Evolutionary conservation across 1,284 basidiomycete genomes (phyloP).

Genomic region (Moesziomyces sp.): DNA sequence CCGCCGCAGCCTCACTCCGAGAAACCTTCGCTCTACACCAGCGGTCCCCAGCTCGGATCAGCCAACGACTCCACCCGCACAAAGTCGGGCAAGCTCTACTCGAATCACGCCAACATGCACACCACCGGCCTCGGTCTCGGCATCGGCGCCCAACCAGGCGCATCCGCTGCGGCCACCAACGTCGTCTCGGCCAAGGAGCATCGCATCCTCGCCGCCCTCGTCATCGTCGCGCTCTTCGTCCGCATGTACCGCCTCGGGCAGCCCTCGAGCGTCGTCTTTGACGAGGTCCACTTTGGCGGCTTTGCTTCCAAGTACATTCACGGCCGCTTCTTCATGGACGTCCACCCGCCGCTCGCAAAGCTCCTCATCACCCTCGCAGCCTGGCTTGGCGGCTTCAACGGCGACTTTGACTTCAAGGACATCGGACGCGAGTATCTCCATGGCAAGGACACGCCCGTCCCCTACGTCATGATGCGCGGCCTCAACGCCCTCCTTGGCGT

Average conservation of each 20-base stretch:
- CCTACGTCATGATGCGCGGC: constrained; percentile 95
- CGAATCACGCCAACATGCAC: constrained; percentile 7
- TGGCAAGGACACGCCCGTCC: constrained; percentile 73
- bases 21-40: constrained; percentile 38
- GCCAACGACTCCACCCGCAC: constrained; percentile 27
- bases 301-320: constrained; percentile 87
- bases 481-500: constrained; percentile 90
- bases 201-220: constrained; percentile 38
- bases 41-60: constrained; percentile 1
- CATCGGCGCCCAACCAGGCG: constrained; percentile 41
- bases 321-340: constrained; percentile 90
- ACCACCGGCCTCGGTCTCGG: constrained; percentile 48
- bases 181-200: constrained; percentile 25
- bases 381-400: constrained; percentile 89
- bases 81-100: constrained; percentile 35
- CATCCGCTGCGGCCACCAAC: constrained; percentile 34
- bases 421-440: constrained; percentile 74
- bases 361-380: constrained; percentile 90
- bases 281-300: constrained; percentile 67
- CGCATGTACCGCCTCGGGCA: constrained; percentile 57
- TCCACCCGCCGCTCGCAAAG: constrained; percentile 96
- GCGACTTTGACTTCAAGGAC: constrained; percentile 94
- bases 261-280: constrained; percentile 66
- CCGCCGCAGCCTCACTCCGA: constrained; percentile 1
- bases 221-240: constrained; percentile 47